phyloP scores from a whole-genome alignment of 1,284 basidiomycete genomes.

The Peniophora sp. region DNA sequence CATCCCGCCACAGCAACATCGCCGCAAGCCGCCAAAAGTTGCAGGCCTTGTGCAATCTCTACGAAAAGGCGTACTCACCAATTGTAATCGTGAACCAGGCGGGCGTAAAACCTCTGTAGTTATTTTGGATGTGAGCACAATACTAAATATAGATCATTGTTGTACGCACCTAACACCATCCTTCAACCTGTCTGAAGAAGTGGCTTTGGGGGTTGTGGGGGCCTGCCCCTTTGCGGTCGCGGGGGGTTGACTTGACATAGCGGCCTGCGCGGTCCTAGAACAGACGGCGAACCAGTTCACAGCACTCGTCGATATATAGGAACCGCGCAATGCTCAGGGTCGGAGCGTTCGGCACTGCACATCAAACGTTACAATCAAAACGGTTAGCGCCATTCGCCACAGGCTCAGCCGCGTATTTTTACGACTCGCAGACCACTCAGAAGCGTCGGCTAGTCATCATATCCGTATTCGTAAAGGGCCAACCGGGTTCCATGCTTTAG shows the following conservation, averaged over 20 bases:
- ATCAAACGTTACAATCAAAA: neutral
- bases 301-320: neutral
- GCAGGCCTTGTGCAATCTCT: neutral
- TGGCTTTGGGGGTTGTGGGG: neutral
- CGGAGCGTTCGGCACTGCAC: neutral
- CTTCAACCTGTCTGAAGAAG: neutral
- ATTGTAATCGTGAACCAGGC: constrained; percentile 46
- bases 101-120: constrained; percentile 32
- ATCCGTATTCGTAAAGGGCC: neutral
- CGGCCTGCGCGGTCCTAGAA: constrained; percentile 1
- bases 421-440: neutral
- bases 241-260: neutral
- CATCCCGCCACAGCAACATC: neutral
- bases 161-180: constrained; percentile 3
- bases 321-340: neutral
- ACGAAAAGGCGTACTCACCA: constrained; percentile 30
- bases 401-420: neutral
- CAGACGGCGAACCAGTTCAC: neutral
- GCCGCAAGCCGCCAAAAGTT: neutral
- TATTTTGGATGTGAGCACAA: neutral
- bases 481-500: neutral
- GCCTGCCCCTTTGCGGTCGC: neutral
- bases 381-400: neutral
- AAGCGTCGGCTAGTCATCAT: neutral
- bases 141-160: neutral